Conservation (phyloP, 352 stramenopile species). For the Globisporangium lucens region DNA sequence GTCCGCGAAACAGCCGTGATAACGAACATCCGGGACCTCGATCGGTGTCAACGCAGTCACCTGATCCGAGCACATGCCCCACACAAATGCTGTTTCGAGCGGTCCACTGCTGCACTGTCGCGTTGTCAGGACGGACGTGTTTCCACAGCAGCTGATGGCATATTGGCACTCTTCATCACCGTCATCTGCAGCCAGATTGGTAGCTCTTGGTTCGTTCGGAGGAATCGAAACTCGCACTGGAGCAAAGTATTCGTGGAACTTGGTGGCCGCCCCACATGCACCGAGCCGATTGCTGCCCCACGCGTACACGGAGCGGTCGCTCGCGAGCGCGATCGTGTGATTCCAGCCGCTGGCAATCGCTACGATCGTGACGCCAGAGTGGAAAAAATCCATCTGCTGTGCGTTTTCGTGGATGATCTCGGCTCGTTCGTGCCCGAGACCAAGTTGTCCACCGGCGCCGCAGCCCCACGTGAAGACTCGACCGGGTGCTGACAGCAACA, state of each 20-base stretch:
- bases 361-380: slow-evolving; percentile 14
- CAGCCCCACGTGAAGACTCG: slow-evolving; percentile 40
- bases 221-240: slow-evolving; percentile 33
- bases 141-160: slow-evolving; percentile 21
- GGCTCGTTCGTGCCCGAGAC: slow-evolving; percentile 22
- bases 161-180: not conserved
- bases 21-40: slow-evolving; percentile 5
- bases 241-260: slow-evolving; percentile 42
- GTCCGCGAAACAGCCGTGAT: not conserved
- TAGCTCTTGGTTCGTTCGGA: not conserved
- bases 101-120: not conserved
- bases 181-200: not conserved
- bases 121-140: slow-evolving; percentile 22
- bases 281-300: slow-evolving; percentile 42
- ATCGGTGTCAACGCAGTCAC: slow-evolving; percentile 2
- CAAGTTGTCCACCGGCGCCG: slow-evolving; percentile 30
- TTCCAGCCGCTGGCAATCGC: slow-evolving; percentile 33
- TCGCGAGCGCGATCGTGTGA: slow-evolving; percentile 30
- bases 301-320: slow-evolving; percentile 23
- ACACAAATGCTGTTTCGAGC: slow-evolving; percentile 19
- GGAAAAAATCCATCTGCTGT: slow-evolving; percentile 28
- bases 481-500: slow-evolving; percentile 24
- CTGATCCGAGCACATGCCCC: slow-evolving; percentile 22
- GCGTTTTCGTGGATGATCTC: slow-evolving; percentile 15
- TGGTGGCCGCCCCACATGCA: slow-evolving; percentile 37